phyloP scores from a whole-genome alignment of 495 filamentous ascomycete species.

The Amniculicola lignicola region DNA sequence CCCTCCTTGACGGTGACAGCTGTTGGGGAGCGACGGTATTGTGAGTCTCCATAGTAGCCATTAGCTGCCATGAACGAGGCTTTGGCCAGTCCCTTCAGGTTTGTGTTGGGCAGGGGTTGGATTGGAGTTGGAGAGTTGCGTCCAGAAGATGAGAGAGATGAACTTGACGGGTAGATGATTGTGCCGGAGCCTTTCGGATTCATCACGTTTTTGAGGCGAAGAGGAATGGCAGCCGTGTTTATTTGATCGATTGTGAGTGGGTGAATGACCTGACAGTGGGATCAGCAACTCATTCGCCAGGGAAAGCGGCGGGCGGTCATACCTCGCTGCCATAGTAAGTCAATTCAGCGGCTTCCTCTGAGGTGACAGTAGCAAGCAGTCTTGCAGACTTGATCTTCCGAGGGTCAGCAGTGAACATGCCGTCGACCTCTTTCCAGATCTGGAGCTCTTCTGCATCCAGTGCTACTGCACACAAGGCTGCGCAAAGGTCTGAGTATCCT shows the following conservation, averaged over 20 bases:
- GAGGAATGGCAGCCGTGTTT: conserved; percentile 40
- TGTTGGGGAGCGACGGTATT: conserved; percentile 41
- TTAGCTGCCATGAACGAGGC: conserved; percentile 41
- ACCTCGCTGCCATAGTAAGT: conserved; percentile 72
- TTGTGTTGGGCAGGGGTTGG: neutral
- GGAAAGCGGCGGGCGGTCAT: neutral
- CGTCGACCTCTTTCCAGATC: conserved; percentile 92
- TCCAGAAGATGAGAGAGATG: conserved; percentile 5
- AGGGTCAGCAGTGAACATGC: conserved; percentile 86
- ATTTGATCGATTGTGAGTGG: conserved; percentile 49
- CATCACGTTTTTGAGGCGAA: conserved; percentile 46
- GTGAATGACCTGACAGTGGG: conserved; percentile 40
- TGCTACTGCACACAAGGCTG: conserved; percentile 76
- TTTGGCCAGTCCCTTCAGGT: neutral
- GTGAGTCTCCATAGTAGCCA: conserved; percentile 41
- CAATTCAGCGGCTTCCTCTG: conserved; percentile 82
- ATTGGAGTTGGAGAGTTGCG: neutral
- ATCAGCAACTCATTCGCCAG: conserved; percentile 5
- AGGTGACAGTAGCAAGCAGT: conserved; percentile 73
- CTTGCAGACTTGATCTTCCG: conserved; percentile 81
- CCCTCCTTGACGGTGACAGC: conserved; percentile 45
- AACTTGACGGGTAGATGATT: conserved; percentile 40
- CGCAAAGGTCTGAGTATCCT: conserved; percentile 88
- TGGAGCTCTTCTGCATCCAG: conserved; percentile 75
- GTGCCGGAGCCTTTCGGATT: conserved; percentile 43